Evolutionary conservation across 2,329 filamentous ascomycete species (phyloP).

Genomic region (Alternaria longipes): DNA sequence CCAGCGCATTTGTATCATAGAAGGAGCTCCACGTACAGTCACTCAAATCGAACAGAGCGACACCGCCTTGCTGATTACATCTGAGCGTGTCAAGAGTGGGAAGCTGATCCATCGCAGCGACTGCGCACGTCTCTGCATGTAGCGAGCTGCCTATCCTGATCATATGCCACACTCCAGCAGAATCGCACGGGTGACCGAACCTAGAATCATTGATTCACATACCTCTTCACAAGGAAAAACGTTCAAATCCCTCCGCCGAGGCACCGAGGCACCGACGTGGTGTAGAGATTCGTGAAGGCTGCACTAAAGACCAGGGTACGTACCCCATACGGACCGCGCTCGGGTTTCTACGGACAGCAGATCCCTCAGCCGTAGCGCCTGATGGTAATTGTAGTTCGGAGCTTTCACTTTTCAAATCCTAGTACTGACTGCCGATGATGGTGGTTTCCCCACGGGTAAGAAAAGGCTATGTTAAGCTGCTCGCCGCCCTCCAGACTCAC

Average conservation of each 20-base stretch:
- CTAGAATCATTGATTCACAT: slow-evolving; percentile 38
- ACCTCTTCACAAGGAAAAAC: too few relatives aligned
- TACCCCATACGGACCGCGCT: too few relatives aligned
- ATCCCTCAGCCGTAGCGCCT: accelerated
- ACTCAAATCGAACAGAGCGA: neutral
- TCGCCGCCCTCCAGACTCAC: too few relatives aligned
- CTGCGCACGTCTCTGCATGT: neutral
- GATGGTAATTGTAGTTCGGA: accelerated
- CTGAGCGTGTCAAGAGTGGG: neutral
- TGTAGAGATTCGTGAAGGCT: too few relatives aligned
- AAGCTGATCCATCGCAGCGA: neutral
- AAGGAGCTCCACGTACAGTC: neutral
- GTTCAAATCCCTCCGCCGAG: too few relatives aligned
- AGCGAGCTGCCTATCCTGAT: slow-evolving; percentile 52
- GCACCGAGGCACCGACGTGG: too few relatives aligned
- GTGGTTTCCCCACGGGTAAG: too few relatives aligned
- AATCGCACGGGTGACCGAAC: slow-evolving; percentile 55
- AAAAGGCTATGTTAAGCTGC: too few relatives aligned
- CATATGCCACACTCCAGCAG: slow-evolving; percentile 52
- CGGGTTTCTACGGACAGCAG: too few relatives aligned
- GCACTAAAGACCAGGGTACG: too few relatives aligned
- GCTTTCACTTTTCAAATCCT: accelerated
- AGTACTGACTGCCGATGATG: too few relatives aligned
- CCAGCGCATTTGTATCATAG: neutral
- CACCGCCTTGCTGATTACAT: neutral